Percentiles rank a stretch among this genome's conserved stretches.
These are phyloP conservation scores for Aulographum hederae DNA, from an alignment of 2,329 filamentous ascomycete genomes.

Conservation along the genomic window DNA sequence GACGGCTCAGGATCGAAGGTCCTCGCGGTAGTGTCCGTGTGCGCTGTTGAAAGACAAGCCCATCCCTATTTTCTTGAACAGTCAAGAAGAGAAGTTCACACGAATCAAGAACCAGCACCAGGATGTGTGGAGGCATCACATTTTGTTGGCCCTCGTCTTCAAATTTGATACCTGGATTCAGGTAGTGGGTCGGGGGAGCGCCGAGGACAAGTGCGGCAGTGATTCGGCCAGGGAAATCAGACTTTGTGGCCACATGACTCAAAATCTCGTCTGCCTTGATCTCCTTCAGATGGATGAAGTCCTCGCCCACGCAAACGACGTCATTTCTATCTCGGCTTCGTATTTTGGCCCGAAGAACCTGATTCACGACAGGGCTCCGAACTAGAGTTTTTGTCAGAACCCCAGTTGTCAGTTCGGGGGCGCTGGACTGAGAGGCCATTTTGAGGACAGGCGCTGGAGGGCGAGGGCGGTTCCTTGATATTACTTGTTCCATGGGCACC, in stretches of 20 bases:
- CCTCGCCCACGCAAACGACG: conserved; percentile 70
- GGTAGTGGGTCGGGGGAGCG: too few relatives aligned
- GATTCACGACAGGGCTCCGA: conserved; percentile 55
- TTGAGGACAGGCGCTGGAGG: too few relatives aligned
- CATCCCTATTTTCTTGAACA: conserved; percentile 9
- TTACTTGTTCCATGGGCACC: too few relatives aligned
- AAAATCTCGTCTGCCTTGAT: conserved; percentile 51
- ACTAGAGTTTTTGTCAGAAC: conserved; percentile 64
- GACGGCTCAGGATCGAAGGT: conserved; percentile 31
- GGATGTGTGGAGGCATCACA: conserved; percentile 49
- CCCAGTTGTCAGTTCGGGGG: conserved; percentile 29
- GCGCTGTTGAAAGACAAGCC: conserved; percentile 41
- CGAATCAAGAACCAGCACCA: conserved; percentile 59
- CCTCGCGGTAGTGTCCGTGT: conserved; percentile 40
- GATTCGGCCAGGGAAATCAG: conserved; percentile 63
- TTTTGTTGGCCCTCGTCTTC: conserved; percentile 9
- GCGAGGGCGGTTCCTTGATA: too few relatives aligned
- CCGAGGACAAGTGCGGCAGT: conserved; percentile 64
- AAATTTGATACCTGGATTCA: too few relatives aligned
- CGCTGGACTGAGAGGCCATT: too few relatives aligned
- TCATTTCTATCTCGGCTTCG: conserved; percentile 56
- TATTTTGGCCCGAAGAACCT: conserved; percentile 64
- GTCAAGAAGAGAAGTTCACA: conserved; percentile 64
- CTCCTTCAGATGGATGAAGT: conserved; percentile 66
- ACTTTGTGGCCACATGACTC: conserved; percentile 57